Evolutionary conservation across 2,329 filamentous ascomycete species (phyloP).

Genomic region (Penicillium rolfsii): DNA sequence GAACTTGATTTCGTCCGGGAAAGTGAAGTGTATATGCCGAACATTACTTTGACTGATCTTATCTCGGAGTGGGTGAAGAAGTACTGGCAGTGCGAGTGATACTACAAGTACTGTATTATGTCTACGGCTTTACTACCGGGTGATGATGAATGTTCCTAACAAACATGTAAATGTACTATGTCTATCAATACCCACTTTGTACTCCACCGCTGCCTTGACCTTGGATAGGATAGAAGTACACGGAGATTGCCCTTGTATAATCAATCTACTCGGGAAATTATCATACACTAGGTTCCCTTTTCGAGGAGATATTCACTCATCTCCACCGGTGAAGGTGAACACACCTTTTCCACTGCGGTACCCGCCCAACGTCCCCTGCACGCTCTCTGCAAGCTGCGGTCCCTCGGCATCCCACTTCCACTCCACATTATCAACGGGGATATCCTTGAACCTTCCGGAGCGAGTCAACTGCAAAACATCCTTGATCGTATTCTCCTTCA

Average conservation of each 20-base stretch:
- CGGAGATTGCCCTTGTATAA: not conserved
- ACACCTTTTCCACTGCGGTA: slow-evolving; percentile 88
- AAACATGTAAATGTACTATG: not conserved
- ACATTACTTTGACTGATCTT: slow-evolving; percentile 59
- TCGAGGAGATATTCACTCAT: slow-evolving; percentile 23
- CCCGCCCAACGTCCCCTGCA: slow-evolving; percentile 80
- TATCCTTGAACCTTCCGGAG: slow-evolving; percentile 77
- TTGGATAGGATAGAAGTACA: not conserved
- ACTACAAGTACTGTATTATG: not conserved
- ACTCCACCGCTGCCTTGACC: not conserved
- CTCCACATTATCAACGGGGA: slow-evolving; percentile 76
- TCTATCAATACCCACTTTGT: not conserved
- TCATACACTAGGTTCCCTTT: slow-evolving; percentile 20
- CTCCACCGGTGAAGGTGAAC: slow-evolving; percentile 70
- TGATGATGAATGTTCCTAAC: not conserved
- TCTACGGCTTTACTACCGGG: not conserved
- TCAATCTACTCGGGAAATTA: slow-evolving; percentile 4
- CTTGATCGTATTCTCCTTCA: slow-evolving; percentile 78
- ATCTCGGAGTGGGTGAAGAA: slow-evolving; percentile 62
- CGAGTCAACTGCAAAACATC: slow-evolving; percentile 79
- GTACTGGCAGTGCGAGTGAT: slow-evolving; percentile 54
- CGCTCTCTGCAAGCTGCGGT: slow-evolving; percentile 68
- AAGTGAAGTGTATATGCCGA: slow-evolving; percentile 56
- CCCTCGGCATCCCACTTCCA: slow-evolving; percentile 84
- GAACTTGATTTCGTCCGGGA: slow-evolving; percentile 54